Base-by-base conservation (phyloP, 129 eudicot species). In the Saposhnikovia divaricata region DNA sequence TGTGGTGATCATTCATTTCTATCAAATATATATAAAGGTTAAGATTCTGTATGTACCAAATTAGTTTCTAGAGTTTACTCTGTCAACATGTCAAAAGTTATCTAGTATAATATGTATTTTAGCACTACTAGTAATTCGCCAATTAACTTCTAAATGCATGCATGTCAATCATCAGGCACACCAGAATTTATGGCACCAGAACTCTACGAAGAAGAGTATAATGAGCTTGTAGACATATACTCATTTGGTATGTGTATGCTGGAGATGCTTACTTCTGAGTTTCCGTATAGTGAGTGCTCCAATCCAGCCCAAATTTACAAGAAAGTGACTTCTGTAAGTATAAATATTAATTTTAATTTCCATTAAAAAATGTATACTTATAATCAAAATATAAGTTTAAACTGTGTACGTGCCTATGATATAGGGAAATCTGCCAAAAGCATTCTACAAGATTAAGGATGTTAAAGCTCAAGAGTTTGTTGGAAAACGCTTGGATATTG, bases 271-370 rank as follows among this genome's bases (percentile, higher is more conserved):
- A 91, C 96, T 9, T 85, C 89, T 5, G 91, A 93, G 72, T 93
- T 82, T 83, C 98, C 98, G 3, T 93, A 93, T 77, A 85, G 88
- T 47, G 98, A 93, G 86, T 93, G 98, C 92, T 89, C 97, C 55
- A 93, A 93, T 57, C 95, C 98, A 13, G 98, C 98, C 72, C 98
- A 93, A 77, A 93, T 93, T 69, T 93, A 93, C 85, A 93, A 89
- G 91, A 93, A 91, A 88, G 97, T 93, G 73, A 93, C 89, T 39
- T 85, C 89, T 78, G 98, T 93, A 79, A 82, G 86, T 66, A 31
- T 59, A 39, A 28, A 66, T 66, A 0, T 66, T 66, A 28, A 65
- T 12, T 59, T 66, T 13, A 28, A 66, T 66, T 10, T 28, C 19
- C 15, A 28, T 66, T 11, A 66, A 31, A 66, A 28, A 9, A 27